Evolutionary conservation across 306 rosid genomes (phyloP), one percentile per base, ranked within the genome.

Genomic region (Lithocarpus polystachyus): DNA sequence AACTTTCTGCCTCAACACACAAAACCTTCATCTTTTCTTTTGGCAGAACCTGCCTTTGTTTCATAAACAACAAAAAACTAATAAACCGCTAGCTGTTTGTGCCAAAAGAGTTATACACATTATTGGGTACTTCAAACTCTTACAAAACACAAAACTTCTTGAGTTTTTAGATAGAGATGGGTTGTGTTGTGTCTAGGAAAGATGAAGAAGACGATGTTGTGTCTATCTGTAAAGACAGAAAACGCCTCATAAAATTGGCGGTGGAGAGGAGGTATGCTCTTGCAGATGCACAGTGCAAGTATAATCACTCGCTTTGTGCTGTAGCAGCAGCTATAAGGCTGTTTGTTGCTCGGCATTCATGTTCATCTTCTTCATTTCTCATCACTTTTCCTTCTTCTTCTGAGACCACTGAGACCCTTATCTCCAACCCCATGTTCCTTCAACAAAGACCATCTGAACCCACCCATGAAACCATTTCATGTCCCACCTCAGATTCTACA

Each of bases 381-480:
- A 82, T 82, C 43, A 77, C 81, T 11, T 76, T 76, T 35, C 80
- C 77, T 18, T 51, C 71, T 28, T 20, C 35, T 51, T 43, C 65
- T 18, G 76, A 48, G 53, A 3, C 17, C 5, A 48, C 53, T 48
- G 17, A 48, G 53, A 48, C 53, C 17, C 53, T 48, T 13, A 48
- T 48, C 17, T 48, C 53, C 14, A 48, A 48, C 0, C 53, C 53
- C 53, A 48, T 92, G 93, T 92, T 90, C 79, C 92, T 90, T 26
- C 97, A 94, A 74, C 94, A 94, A 53, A 82, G 74, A 37, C 92
- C 94, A 0, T 85, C 89, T 33, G 93, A 90, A 45, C 77, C 94
- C 0, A 48, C 17, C 53, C 92, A 91, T 75, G 92, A 91, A 82
- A 59, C 93, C 40, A 78, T 88, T 78, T 78, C 86, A 24, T 84